phyloP scores from a whole-genome alignment of 2,329 filamentous ascomycete species.

The Xylariaceae sp. region DNA sequence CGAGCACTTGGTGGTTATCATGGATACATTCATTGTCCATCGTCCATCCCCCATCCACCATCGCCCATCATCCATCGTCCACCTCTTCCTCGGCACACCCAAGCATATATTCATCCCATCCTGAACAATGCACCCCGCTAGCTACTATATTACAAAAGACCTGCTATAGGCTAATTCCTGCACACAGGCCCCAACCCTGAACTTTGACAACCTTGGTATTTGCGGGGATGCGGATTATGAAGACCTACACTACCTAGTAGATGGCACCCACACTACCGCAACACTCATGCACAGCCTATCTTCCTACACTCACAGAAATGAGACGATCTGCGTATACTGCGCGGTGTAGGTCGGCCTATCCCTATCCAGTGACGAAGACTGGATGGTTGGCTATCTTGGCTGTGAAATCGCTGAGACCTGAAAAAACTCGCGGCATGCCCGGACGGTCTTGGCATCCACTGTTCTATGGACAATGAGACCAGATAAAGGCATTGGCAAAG shows the following conservation, averaged over 20 bases:
- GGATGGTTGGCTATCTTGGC: not conserved
- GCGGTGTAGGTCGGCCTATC: too few relatives aligned
- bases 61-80: not conserved
- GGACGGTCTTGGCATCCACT: conserved; percentile 12
- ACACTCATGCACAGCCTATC: not conserved
- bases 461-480: conserved; percentile 17
- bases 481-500: conserved; percentile 21
- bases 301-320: not conserved
- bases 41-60: too few relatives aligned
- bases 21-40: too few relatives aligned
- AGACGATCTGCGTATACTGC: not conserved
- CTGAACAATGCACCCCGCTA: not conserved
- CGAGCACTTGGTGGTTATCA: not conserved
- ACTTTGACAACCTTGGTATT: not conserved
- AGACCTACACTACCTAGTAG: not conserved
- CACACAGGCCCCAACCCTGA: not conserved
- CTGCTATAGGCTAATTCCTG: not conserved
- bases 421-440: conserved; percentile 10
- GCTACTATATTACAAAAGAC: not conserved
- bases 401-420: conserved; percentile 5
- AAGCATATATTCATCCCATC: not conserved
- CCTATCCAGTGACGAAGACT: not conserved
- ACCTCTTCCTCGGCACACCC: not conserved
- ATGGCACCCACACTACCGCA: not conserved
- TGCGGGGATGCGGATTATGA: not conserved